These are phyloP conservation scores for Hymenoscyphus fraxineus DNA, from an alignment of 2,329 filamentous ascomycete species.

Conservation along the genomic window DNA sequence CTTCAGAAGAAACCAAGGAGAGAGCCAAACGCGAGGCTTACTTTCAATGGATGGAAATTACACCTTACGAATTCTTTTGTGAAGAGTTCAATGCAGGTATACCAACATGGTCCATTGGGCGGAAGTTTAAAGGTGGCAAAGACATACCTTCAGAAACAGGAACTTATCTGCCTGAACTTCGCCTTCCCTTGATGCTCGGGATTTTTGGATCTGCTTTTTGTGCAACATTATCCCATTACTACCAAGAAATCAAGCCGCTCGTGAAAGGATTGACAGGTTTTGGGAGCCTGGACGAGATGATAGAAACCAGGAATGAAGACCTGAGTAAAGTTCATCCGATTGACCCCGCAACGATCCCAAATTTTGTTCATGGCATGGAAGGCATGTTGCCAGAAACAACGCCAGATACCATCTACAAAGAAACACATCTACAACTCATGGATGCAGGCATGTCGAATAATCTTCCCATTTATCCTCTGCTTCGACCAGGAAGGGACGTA, in stretches of 20 bases:
- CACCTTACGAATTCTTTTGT: constrained; percentile 91
- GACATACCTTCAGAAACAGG: constrained; percentile 63
- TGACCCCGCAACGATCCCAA: constrained; percentile 85
- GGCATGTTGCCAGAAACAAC: constrained; percentile 69
- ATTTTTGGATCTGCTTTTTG: constrained; percentile 98
- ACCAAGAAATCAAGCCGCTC: constrained; percentile 84
- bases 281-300: constrained; percentile 71
- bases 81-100: constrained; percentile 90
- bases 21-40: constrained; percentile 65
- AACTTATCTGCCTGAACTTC: constrained; percentile 72
- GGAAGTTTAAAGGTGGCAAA: constrained; percentile 70
- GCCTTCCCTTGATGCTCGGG: constrained; percentile 80
- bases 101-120: constrained; percentile 87
- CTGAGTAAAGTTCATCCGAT: constrained; percentile 91
- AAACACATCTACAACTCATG: constrained; percentile 77
- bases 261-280: constrained; percentile 73
- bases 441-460: constrained; percentile 99
- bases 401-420: constrained; percentile 70
- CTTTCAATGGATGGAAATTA: constrained; percentile 98
- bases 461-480: constrained; percentile 87
- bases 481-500: constrained; percentile 82
- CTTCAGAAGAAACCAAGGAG: constrained; percentile 49
- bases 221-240: constrained; percentile 92
- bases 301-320: constrained; percentile 78
- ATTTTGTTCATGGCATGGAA: constrained; percentile 80